Percentiles rank a stretch among this genome's conserved stretches.
Evolutionary conservation across 768 basidiomycete genomes (phyloP).

Genomic region (Ephemerocybe angulata): DNA sequence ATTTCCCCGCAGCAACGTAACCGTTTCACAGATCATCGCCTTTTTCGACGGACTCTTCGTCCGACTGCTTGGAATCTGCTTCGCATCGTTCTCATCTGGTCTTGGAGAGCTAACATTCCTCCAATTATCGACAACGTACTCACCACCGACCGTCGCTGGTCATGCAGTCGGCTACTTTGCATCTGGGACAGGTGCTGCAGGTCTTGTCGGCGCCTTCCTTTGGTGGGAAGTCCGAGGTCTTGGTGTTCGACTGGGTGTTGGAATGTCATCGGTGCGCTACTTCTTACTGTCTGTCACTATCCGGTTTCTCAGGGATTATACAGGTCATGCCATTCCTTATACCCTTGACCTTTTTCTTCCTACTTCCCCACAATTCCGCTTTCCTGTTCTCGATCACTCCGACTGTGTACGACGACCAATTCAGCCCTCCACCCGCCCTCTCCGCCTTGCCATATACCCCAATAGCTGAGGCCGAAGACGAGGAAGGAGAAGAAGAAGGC

Average conservation of each 20-base stretch:
- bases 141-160: conserved; percentile 64
- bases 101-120: conserved; percentile 93
- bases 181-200: conserved; percentile 91
- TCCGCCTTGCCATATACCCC: conserved; percentile 41
- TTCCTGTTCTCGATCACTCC: conserved; percentile 44
- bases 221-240: conserved; percentile 93
- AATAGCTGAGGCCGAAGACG: conserved; percentile 38
- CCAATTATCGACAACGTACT: conserved; percentile 83
- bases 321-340: conserved; percentile 83
- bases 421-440: conserved; percentile 26
- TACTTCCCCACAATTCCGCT: conserved; percentile 61
- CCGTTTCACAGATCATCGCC: conserved; percentile 62
- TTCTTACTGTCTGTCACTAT: neutral
- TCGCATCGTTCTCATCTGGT: conserved; percentile 89
- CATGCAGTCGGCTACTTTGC: conserved; percentile 93
- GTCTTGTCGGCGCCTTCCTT: conserved; percentile 84
- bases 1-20: neutral
- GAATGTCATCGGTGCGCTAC: conserved; percentile 68
- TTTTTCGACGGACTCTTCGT: conserved; percentile 59
- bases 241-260: conserved; percentile 81
- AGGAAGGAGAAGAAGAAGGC: conserved; percentile 40
- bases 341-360: conserved; percentile 69
- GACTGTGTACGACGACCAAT: conserved; percentile 35
- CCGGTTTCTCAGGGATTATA: conserved; percentile 3
- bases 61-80: conserved; percentile 70